These are phyloP conservation scores for Teunomyces gatunensis DNA, from an alignment of 805 yeast species.

Conservation along the genomic window DNA sequence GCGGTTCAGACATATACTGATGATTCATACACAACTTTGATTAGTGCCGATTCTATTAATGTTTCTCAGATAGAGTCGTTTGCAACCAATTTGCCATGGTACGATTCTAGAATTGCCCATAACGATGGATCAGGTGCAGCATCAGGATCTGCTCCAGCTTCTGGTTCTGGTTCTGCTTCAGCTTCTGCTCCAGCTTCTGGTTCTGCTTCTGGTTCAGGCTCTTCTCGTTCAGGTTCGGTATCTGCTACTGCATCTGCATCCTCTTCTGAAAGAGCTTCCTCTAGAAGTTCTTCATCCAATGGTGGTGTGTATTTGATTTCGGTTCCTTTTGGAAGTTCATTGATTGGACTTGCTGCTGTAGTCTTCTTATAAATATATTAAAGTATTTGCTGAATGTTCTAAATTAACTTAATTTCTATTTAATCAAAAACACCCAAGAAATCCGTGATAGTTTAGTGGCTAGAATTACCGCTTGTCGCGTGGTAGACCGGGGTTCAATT, in stretches of 20 bases:
- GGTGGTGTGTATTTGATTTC: not conserved
- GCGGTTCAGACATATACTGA: conserved; percentile 31
- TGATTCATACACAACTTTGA: conserved; percentile 36
- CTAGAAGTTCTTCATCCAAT: not conserved
- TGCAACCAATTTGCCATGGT: conserved; percentile 15
- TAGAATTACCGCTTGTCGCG: conserved; percentile 1
- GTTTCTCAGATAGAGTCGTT: conserved; percentile 8
- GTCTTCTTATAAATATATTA: not conserved
- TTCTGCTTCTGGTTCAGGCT: not conserved
- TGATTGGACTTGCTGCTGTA: not conserved
- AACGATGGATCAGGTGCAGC: conserved; percentile 1
- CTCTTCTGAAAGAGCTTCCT: not conserved
- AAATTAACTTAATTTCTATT: not conserved
- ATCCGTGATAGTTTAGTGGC: not conserved
- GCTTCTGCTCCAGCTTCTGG: not conserved
- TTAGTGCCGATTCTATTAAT: conserved; percentile 7
- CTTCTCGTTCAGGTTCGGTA: not conserved
- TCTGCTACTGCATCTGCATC: not conserved
- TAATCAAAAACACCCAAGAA: not conserved
- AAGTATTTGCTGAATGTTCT: no score
- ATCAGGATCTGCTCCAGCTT: conserved; percentile 9
- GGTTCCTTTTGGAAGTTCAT: not conserved
- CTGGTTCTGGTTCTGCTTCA: conserved; percentile 1
- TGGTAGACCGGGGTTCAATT: conserved; percentile 1
- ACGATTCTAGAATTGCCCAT: conserved; percentile 8